phyloP scores from a whole-genome alignment of 2,329 filamentous ascomycete species.

The Aspergillus brasiliensis region DNA sequence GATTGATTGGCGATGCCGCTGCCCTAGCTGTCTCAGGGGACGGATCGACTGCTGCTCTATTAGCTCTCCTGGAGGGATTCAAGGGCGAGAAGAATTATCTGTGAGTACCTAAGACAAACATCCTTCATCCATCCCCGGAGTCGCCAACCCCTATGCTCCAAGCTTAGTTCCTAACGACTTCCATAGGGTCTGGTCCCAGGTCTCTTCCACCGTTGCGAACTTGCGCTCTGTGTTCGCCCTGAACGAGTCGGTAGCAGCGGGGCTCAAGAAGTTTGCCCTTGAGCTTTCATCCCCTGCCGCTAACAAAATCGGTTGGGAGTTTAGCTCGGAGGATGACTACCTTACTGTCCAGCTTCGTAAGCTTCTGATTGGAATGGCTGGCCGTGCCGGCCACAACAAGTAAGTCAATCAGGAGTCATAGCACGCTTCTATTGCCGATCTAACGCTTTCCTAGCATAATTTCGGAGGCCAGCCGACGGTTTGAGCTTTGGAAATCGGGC shows the following conservation, averaged over 20 bases:
- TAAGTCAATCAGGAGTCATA: constrained; percentile 45
- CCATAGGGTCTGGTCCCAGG: constrained; percentile 75
- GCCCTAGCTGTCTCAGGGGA: constrained; percentile 87
- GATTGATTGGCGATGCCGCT: constrained; percentile 84
- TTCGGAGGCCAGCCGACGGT: constrained; percentile 74
- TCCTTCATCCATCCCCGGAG: neutral
- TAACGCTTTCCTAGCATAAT: constrained; percentile 55
- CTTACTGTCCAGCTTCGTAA: constrained; percentile 81
- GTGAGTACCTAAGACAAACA: constrained; percentile 38
- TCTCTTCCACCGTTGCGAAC: constrained; percentile 72
- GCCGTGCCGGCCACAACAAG: constrained; percentile 73
- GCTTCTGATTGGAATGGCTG: constrained; percentile 74
- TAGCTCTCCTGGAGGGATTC: constrained; percentile 86
- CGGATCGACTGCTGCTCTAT: constrained; percentile 75
- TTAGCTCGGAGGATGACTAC: constrained; percentile 75
- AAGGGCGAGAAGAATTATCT: constrained; percentile 78
- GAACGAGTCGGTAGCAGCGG: constrained; percentile 70
- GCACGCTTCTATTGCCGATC: neutral
- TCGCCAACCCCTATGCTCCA: neutral
- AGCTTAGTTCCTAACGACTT: constrained; percentile 18
- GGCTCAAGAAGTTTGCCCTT: constrained; percentile 75
- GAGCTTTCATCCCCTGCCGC: constrained; percentile 75
- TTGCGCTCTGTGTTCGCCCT: constrained; percentile 84
- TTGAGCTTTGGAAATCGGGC: constrained; percentile 73
- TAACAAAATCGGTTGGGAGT: constrained; percentile 83